Base-by-base conservation (phyloP, 257 asterid genomes). In the Solanum rostratum region DNA sequence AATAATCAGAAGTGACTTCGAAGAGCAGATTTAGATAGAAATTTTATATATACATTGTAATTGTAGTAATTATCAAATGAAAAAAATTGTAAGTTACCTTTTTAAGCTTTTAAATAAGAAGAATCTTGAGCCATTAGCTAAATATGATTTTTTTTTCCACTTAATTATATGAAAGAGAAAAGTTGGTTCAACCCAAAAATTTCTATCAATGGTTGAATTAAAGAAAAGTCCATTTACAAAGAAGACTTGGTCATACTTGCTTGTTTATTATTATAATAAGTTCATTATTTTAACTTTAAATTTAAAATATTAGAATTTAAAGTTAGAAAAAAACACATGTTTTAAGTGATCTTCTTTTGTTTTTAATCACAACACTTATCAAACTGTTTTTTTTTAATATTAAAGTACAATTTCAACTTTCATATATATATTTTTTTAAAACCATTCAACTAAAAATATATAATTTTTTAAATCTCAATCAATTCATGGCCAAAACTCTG, bases 351-450 rank as follows among this genome's bases (percentile, higher is more conserved):
- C 14, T 62, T 24, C 69, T 63, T 63, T 27, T 7, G 13, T 30
- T 65, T 29, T 30, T 22, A 14, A 65, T 65, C 22, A 65, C 22
- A 15, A 30, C 10, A 65, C 20, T 30, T 13, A 57, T 57, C 10
- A n/a, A 20, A 57, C 29, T 57, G 1, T 20, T n/a, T 20, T 20
- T 9, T n/a, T 57, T 9, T 18, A 53, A 10, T 60, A 60, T 60
- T 60, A 15, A 22, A 60, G 12, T 60, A 13, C 13, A 22, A 60
- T 22, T 60, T 60, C 68, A 60, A 60, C 33, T n/a, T n/a, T 59
- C 7, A 10, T 1, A 10, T n/a, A n/a, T n/a, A 3, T 57, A 20
- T 20, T 1, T 10, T 2, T 10, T 0, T 0, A n/a, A 10, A 53
- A 53, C 6, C 6, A 59, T n/a, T 59, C 30, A 59, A n/a, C 66